Conservation (phyloP, 2,329 filamentous ascomycete genomes). For the Colletotrichum lupini region DNA sequence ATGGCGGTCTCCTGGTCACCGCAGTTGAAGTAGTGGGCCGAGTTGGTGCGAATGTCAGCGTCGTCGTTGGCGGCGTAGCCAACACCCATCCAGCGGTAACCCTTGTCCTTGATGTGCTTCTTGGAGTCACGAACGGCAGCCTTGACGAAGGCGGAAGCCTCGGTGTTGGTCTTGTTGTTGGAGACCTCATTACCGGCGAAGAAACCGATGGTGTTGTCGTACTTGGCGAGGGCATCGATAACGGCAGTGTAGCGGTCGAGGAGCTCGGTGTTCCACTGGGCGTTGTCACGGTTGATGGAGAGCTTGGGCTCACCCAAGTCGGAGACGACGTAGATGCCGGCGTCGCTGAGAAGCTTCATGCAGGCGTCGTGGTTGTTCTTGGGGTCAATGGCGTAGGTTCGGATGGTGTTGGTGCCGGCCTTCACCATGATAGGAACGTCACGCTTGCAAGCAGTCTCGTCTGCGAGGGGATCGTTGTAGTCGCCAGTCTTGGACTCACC, state of each 20-base stretch:
- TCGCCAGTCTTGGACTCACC: conserved; percentile 57
- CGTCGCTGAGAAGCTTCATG: conserved; percentile 84
- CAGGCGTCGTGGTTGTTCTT: conserved; percentile 81
- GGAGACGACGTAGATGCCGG: conserved; percentile 94
- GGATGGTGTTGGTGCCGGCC: conserved; percentile 90
- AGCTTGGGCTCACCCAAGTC: conserved; percentile 84
- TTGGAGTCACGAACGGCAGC: conserved; percentile 97
- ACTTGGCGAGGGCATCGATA: conserved; percentile 82
- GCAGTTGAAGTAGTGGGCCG: conserved; percentile 97
- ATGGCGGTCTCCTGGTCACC: conserved; percentile 75
- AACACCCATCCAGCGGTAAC: conserved; percentile 84
- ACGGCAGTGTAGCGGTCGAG: conserved; percentile 86
- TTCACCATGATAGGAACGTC: conserved; percentile 85
- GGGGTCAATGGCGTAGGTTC: conserved; percentile 93
- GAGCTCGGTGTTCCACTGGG: conserved; percentile 82
- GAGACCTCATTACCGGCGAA: conserved; percentile 98
- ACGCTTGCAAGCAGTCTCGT: conserved; percentile 77
- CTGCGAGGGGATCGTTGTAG: conserved; percentile 87
- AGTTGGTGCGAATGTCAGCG: conserved; percentile 79
- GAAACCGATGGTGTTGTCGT: conserved; percentile 95
- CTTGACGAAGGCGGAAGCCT: conserved; percentile 94
- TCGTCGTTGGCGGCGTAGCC: conserved; percentile 98
- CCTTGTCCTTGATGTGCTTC: conserved; percentile 86
- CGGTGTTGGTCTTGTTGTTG: conserved; percentile 88
- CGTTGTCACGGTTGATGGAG: conserved; percentile 87